phyloP scores from a whole-genome alignment of 2,329 filamentous ascomycete genomes.

The Stagonosporopsis tanaceti region DNA sequence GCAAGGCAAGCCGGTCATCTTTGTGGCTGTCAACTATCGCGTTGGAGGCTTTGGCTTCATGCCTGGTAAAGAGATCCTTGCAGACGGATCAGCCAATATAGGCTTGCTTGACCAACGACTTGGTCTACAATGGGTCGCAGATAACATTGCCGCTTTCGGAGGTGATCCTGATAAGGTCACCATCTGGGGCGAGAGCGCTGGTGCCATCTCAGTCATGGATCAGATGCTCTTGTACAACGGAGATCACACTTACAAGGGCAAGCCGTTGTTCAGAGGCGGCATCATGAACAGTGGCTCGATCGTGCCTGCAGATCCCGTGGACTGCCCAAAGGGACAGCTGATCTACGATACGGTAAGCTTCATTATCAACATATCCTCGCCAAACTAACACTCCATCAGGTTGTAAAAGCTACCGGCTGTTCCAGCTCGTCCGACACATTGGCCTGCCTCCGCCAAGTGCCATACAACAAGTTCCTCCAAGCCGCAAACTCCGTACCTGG shows the following conservation, averaged over 20 bases:
- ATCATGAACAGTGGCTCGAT: conserved; percentile 69
- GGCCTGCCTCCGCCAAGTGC: conserved; percentile 56
- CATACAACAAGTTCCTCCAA: conserved; percentile 61
- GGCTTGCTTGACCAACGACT: conserved; percentile 77
- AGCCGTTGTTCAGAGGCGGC: conserved; percentile 75
- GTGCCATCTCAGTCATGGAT: conserved; percentile 73
- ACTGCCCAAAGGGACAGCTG: conserved; percentile 70
- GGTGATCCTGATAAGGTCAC: conserved; percentile 82
- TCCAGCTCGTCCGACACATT: conserved; percentile 53
- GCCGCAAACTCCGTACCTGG: conserved; percentile 75
- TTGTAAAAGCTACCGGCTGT: conserved; percentile 59
- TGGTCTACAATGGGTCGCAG: conserved; percentile 77
- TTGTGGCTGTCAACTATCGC: conserved; percentile 81
- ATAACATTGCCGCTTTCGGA: conserved; percentile 79
- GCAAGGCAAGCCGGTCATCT: conserved; percentile 71
- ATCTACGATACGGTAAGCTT: conserved; percentile 58
- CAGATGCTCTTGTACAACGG: conserved; percentile 80
- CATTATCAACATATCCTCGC: conserved; percentile 16
- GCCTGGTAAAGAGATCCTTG: conserved; percentile 71
- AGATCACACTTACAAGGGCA: conserved; percentile 76
- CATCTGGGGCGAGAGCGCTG: conserved; percentile 72
- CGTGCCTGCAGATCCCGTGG: conserved; percentile 61
- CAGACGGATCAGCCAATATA: conserved; percentile 73
- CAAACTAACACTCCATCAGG: conserved; percentile 59
- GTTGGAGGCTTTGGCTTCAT: conserved; percentile 78